Base-by-base conservation (phyloP, 768 basidiomycete genomes). In the Russula ochroleuca region DNA sequence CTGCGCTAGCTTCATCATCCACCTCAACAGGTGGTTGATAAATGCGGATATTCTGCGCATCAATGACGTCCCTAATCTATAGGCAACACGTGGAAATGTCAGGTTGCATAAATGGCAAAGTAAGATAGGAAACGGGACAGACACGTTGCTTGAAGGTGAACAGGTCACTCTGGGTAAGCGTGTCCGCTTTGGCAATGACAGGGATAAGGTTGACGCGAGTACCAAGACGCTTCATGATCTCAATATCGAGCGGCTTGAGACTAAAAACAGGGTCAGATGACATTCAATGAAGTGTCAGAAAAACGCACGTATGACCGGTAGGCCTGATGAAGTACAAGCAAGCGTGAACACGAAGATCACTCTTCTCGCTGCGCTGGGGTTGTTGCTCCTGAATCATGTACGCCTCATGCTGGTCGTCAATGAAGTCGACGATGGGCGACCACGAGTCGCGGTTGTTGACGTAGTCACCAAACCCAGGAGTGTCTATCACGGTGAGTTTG, bases 371-470 rank as follows among this genome's bases (percentile, higher is more conserved):
- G 60, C 97, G 82, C 79, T 93, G 86, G n/a, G 97, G 97, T 75
- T 98, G 96, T 75, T 99, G 97, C 77, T 99, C 97, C 78, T 99
- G 97, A 62, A 92, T 84, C 92, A 94, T 94, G 73, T 93, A 94
- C 14, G 89, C 88, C 73, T 96, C 92, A 73, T 94, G 92, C 78
- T 94, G 92, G 80, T 94, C 92, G 74, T 94, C 92, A 69, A 97
- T 94, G 76, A 98, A 98, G 76, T 99, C 96, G 73, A 99, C 88
- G 69, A 99, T 98, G 59, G 97, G 97, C 33, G 85, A 83, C 97
- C 97, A 99, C 21, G 93, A 95, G 76, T 98, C 97, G 61, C 93
- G 86, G 84, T 99, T 99, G 91, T 99, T 99, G 79, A 99, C 96
- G 72, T 98, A 98, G 88, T 99, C 97, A 41, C 97, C 97, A 67